Evolutionary conservation across 768 basidiomycete genomes (phyloP).

Genomic region (Suillus placidus): DNA sequence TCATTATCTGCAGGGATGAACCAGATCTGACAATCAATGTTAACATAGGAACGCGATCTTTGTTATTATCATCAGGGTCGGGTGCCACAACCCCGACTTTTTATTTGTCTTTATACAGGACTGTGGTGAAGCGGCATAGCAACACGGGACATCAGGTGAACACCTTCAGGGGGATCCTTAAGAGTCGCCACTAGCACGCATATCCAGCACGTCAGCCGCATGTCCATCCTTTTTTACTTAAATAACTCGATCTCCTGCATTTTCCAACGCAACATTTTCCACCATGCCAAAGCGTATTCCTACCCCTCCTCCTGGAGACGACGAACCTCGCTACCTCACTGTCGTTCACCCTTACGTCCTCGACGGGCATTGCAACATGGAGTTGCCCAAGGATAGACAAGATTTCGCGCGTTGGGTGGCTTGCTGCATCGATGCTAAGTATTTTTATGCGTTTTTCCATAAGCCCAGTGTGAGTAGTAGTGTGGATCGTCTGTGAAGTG

Average conservation of each 20-base stretch:
- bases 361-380: constrained; percentile 42
- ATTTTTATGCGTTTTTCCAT: constrained; percentile 44
- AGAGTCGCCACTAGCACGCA: constrained; percentile 5
- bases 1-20: background rate
- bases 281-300: constrained; percentile 45
- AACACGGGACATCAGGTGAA: background rate
- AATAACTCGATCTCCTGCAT: background rate
- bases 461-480: constrained; percentile 44
- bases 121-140: background rate
- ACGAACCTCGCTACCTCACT: constrained; percentile 48
- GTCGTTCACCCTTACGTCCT: constrained; percentile 48
- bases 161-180: background rate
- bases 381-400: constrained; percentile 37
- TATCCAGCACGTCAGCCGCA: background rate
- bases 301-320: constrained; percentile 46
- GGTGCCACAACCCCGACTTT: background rate
- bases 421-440: constrained; percentile 37
- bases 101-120: constrained; percentile 2
- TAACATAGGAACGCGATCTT: background rate
- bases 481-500: background rate
- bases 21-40: background rate
- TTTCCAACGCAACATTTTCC: background rate
- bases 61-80: constrained; percentile 1
- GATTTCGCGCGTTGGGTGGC: constrained; percentile 48
- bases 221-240: constrained; percentile 8